phyloP scores from a whole-genome alignment of 202 grass and related monocot species.

The Carex arenaria region DNA sequence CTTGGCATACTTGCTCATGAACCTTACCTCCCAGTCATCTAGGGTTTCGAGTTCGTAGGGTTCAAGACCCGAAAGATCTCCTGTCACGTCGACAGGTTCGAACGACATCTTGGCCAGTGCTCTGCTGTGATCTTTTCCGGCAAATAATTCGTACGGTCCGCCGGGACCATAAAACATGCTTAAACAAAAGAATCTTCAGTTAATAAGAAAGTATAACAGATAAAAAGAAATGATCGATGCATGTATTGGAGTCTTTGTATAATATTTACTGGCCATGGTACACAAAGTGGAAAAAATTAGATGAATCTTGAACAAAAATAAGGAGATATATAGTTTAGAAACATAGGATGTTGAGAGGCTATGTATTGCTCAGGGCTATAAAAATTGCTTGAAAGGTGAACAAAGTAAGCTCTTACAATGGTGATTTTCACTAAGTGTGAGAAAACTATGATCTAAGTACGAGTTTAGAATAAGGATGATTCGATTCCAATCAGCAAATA shows the following conservation, averaged over 20 bases:
- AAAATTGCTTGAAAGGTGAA: neutral
- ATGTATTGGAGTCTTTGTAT: neutral
- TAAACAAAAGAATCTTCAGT: constrained; percentile 21
- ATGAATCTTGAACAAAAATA: neutral
- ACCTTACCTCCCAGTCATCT: constrained; percentile 77
- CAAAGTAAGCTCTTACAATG: neutral
- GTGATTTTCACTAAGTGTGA: neutral
- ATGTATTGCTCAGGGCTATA: neutral
- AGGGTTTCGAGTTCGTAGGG: constrained; percentile 52
- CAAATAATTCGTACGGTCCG: constrained; percentile 68
- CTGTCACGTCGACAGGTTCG: constrained; percentile 54
- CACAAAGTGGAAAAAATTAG: too few relatives aligned
- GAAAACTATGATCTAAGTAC: neutral
- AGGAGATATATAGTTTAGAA: neutral
- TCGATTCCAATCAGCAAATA: neutral
- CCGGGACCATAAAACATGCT: constrained; percentile 92
- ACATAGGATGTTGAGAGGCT: neutral
- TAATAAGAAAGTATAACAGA: constrained; percentile 9
- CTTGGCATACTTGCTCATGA: constrained; percentile 71
- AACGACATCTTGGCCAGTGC: constrained; percentile 92
- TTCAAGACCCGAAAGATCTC: constrained; percentile 61
- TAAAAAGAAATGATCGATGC: neutral
- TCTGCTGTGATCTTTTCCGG: constrained; percentile 78
- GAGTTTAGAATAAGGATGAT: neutral
- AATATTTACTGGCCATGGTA: too few relatives aligned